Conservation (phyloP, 2,329 filamentous ascomycete species). For the Colletotrichum coccodes region DNA sequence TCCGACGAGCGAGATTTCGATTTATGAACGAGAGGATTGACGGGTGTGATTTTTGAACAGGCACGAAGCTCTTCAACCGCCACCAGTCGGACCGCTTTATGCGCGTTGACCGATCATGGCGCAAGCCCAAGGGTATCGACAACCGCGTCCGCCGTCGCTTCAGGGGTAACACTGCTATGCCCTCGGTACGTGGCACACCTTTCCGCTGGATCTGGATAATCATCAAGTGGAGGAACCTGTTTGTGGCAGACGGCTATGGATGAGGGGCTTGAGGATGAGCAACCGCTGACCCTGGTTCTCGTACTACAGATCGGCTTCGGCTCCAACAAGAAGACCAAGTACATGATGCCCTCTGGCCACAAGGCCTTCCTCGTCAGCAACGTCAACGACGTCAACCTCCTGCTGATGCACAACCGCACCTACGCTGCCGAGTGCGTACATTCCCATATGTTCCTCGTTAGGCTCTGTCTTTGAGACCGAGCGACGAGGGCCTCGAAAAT, state of each 20-base stretch:
- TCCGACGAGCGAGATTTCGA: conserved; percentile 27
- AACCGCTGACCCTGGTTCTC: conserved; percentile 14
- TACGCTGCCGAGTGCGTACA: conserved; percentile 94
- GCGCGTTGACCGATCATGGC: conserved; percentile 90
- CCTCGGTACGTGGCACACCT: conserved; percentile 79
- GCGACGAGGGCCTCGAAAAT: not conserved
- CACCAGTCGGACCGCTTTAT: conserved; percentile 99
- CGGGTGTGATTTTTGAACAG: conserved; percentile 59
- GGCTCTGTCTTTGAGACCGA: not conserved
- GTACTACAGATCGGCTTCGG: conserved; percentile 89
- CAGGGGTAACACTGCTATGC: conserved; percentile 95
- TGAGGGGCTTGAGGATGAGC: not conserved
- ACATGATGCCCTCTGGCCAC: conserved; percentile 99
- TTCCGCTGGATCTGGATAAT: not conserved
- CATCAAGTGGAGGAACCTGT: conserved; percentile 23
- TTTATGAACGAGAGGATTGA: conserved; percentile 44
- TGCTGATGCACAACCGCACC: conserved; percentile 99
- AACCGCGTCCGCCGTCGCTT: conserved; percentile 97
- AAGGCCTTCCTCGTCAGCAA: conserved; percentile 99
- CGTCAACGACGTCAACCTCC: conserved; percentile 92
- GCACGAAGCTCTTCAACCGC: conserved; percentile 93
- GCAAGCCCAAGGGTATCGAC: conserved; percentile 99
- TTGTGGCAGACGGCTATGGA: conserved; percentile 28
- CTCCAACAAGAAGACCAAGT: conserved; percentile 99
- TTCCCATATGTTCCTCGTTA: not conserved